Evolutionary conservation across 768 basidiomycete genomes (phyloP).

Genomic region (Lactarius pseudohatsudake): DNA sequence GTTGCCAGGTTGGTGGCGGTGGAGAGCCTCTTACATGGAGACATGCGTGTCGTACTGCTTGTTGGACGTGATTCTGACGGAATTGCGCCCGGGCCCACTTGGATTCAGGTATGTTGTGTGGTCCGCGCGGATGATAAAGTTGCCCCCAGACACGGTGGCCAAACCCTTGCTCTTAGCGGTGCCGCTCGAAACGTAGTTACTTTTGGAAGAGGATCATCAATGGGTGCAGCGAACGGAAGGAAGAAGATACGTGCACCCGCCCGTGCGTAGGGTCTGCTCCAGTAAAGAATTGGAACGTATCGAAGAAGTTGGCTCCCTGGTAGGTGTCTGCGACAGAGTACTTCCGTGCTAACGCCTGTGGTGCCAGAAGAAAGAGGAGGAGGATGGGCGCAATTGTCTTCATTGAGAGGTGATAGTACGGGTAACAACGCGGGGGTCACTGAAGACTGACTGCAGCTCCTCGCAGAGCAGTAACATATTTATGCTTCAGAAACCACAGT

Average conservation of each 20-base stretch:
- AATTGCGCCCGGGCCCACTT: conserved; percentile 25
- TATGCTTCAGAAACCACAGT: neutral
- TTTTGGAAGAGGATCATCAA: conserved; percentile 2
- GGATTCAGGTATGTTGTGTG: conserved; percentile 13
- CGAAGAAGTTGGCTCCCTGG: conserved; percentile 19
- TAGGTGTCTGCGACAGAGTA: conserved; percentile 20
- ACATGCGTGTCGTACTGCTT: conserved; percentile 25
- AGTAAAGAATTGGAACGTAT: conserved; percentile 23
- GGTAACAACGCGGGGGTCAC: neutral
- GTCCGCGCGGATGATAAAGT: conserved; percentile 20
- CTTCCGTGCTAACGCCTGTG: neutral
- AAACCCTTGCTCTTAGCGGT: conserved; percentile 11
- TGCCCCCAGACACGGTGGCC: conserved; percentile 16
- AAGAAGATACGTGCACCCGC: conserved; percentile 18
- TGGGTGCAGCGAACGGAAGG: neutral
- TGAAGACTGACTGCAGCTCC: neutral
- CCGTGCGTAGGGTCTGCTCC: conserved; percentile 24
- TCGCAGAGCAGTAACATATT: conserved; percentile 6
- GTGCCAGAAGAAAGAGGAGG: neutral
- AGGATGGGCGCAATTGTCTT: neutral
- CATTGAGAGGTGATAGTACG: conserved; percentile 3
- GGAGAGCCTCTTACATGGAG: conserved; percentile 44
- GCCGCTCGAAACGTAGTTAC: conserved; percentile 18
- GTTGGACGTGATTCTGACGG: conserved; percentile 22
- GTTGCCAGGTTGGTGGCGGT: neutral